Evolutionary conservation across 495 filamentous ascomycete species (phyloP).

Genomic region (Penicillium silybi): DNA sequence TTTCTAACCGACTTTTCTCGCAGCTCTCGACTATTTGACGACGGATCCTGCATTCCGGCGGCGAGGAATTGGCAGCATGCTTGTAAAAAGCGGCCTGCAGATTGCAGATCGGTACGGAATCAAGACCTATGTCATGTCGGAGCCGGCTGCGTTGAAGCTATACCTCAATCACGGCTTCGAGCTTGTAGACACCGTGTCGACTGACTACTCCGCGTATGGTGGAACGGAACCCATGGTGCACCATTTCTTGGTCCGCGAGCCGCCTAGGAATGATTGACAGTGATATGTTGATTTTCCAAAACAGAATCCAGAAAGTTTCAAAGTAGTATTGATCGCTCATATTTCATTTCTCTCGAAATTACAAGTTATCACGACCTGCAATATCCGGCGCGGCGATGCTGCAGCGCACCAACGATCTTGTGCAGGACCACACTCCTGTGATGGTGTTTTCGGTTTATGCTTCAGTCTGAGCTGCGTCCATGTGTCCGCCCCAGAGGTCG

Average conservation of each 20-base stretch:
- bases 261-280: no score
- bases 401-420: no score
- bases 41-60: constrained; percentile 15
- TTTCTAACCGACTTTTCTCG: no score
- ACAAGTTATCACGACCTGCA: no score
- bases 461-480: constrained; percentile 4
- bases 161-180: constrained; percentile 15
- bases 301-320: no score
- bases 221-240: constrained; percentile 1
- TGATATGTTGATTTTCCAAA: no score
- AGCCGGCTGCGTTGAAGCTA: constrained; percentile 13
- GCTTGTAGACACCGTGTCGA: constrained; percentile 9
- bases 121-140: constrained; percentile 18
- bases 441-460: constrained; percentile 29
- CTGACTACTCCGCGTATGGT: constrained; percentile 11
- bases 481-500: constrained; percentile 29
- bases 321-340: no score
- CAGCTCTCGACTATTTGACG: not conserved
- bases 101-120: constrained; percentile 9
- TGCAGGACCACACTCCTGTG: constrained; percentile 18
- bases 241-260: constrained; percentile 6
- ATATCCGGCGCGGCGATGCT: no score
- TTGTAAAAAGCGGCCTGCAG: constrained; percentile 12
- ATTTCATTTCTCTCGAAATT: no score
- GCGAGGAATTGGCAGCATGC: constrained; percentile 10